Conservation (phyloP, 176 grass and related monocot species). For the Eleusine indica region DNA sequence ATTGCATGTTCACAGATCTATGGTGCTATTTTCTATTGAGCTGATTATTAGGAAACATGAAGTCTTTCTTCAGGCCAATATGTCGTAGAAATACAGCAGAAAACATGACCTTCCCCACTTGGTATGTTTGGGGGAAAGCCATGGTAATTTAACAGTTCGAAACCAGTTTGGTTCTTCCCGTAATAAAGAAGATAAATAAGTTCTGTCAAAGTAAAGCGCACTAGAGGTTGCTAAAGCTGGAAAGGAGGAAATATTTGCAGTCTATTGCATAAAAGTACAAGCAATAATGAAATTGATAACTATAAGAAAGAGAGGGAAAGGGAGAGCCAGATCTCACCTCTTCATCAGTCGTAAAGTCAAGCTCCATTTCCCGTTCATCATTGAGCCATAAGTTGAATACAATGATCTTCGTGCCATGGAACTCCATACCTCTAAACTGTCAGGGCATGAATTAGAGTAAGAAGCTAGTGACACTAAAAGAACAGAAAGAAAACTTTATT, state of each 20-base stretch:
- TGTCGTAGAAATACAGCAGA: neutral
- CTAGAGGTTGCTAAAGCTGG: neutral
- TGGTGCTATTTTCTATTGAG: neutral
- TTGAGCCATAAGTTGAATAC: constrained; percentile 56
- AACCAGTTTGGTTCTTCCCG: neutral
- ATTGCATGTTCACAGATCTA: neutral
- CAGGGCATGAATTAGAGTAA: constrained; percentile 8
- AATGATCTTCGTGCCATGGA: constrained; percentile 49
- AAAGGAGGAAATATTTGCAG: neutral
- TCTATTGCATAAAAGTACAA: neutral
- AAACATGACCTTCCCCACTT: neutral
- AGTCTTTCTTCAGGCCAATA: neutral
- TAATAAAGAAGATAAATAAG: constrained; percentile 1
- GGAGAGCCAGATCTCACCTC: constrained; percentile 34
- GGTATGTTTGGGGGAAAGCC: neutral
- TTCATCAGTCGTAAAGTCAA: constrained; percentile 46
- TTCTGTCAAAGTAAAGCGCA: neutral
- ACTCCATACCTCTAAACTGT: constrained; percentile 46
- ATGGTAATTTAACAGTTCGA: neutral
- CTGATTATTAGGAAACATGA: neutral
- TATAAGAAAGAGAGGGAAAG: constrained; percentile 1
- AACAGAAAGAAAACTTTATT: neutral
- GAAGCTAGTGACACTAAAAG: constrained; percentile 15
- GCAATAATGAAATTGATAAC: neutral
- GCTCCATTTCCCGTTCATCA: constrained; percentile 49